These are phyloP conservation scores for Penicillium sp. DNA, from an alignment of 2,329 filamentous ascomycete species.

Conservation along the genomic window DNA sequence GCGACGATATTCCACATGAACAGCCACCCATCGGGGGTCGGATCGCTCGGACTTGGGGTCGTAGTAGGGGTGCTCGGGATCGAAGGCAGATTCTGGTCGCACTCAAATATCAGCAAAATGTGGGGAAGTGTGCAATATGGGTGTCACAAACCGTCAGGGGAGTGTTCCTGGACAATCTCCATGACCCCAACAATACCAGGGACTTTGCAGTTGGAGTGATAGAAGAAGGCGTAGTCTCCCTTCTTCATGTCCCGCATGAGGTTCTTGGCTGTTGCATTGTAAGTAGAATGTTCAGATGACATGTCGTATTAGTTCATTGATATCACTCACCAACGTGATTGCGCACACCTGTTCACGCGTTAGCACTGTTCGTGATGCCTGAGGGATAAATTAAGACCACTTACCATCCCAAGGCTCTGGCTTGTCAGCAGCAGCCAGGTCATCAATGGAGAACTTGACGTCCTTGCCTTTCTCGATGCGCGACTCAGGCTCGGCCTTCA, in stretches of 20 bases:
- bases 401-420: slow-evolving; percentile 92
- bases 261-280: slow-evolving; percentile 66
- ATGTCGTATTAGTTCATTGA: not conserved
- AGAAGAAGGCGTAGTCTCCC: slow-evolving; percentile 94
- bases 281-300: slow-evolving; percentile 9
- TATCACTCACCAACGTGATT: slow-evolving; percentile 42
- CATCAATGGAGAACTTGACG: slow-evolving; percentile 92
- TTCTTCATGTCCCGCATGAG: slow-evolving; percentile 89
- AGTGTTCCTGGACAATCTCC: slow-evolving; percentile 84
- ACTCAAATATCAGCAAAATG: slow-evolving; percentile 10
- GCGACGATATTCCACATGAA: slow-evolving; percentile 82
- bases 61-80: slow-evolving; percentile 76
- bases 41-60: slow-evolving; percentile 72
- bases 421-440: slow-evolving; percentile 69
- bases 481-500: slow-evolving; percentile 87
- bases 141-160: slow-evolving; percentile 69
- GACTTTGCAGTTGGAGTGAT: slow-evolving; percentile 89
- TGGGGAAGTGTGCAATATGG: slow-evolving; percentile 13
- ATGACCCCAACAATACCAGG: slow-evolving; percentile 86
- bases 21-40: slow-evolving; percentile 81
- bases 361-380: slow-evolving; percentile 13
- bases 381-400: slow-evolving; percentile 30
- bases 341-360: slow-evolving; percentile 45
- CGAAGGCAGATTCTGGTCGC: slow-evolving; percentile 65
- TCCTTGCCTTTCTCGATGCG: slow-evolving; percentile 84